Percentiles rank a stretch among this genome's conserved stretches.
These are phyloP conservation scores for Colletotrichum sp. DNA, from an alignment of 2,329 filamentous ascomycete species.

Conservation along the genomic window DNA sequence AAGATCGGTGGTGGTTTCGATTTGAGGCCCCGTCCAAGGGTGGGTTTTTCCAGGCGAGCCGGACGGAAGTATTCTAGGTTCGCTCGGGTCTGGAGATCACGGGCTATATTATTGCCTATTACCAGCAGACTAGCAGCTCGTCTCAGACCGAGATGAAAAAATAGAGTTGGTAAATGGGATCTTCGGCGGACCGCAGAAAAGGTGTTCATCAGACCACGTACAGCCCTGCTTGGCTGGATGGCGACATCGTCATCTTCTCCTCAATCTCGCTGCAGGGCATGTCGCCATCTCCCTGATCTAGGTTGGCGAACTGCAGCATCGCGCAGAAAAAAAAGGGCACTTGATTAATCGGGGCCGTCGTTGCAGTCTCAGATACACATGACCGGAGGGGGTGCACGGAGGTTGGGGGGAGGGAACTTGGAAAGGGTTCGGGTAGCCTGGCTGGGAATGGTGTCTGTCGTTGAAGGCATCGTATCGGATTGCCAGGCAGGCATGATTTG, in stretches of 20 bases:
- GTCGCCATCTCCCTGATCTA: slow-evolving; percentile 13
- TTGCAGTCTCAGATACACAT: slow-evolving; percentile 12
- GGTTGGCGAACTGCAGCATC: slow-evolving; percentile 11
- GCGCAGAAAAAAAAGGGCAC: background rate
- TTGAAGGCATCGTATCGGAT: slow-evolving; percentile 1
- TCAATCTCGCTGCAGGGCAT: slow-evolving; percentile 5
- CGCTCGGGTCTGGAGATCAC: background rate
- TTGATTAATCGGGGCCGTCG: background rate
- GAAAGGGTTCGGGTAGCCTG: background rate
- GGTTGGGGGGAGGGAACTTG: background rate
- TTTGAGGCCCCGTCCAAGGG: background rate
- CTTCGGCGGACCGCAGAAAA: background rate
- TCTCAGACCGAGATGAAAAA: background rate
- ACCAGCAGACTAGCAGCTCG: background rate
- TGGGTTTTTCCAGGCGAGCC: background rate
- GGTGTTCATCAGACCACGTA: slow-evolving; percentile 11
- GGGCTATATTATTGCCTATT: background rate
- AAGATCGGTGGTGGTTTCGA: background rate
- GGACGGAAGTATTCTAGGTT: background rate
- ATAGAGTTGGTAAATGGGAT: background rate
- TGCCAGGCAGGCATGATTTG: background rate
- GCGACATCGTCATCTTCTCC: slow-evolving; percentile 11
- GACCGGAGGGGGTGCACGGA: background rate
- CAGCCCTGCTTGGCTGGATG: slow-evolving; percentile 4
- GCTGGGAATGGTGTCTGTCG: background rate